Conservation (phyloP, 345 rosid species). For the Xanthoceras sorbifolium region DNA sequence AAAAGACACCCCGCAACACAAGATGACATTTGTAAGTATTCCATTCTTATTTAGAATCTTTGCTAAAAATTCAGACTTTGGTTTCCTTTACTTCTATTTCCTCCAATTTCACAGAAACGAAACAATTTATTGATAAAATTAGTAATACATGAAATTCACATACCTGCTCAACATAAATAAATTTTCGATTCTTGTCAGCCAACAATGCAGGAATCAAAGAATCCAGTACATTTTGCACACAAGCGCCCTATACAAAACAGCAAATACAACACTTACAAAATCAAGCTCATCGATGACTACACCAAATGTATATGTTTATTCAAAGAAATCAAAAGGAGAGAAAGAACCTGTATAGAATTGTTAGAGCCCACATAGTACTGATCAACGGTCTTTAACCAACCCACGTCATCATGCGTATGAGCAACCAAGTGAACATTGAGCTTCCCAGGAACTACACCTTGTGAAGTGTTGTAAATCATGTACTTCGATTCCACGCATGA, state of each 20-base stretch:
- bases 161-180: slow-evolving; percentile 85
- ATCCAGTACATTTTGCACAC: slow-evolving; percentile 93
- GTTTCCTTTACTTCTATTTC: not conserved
- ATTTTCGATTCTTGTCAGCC: slow-evolving; percentile 89
- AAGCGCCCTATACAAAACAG: slow-evolving; percentile 62
- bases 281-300: not conserved
- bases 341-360: slow-evolving; percentile 87
- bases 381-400: slow-evolving; percentile 97
- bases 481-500: slow-evolving; percentile 56
- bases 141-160: slow-evolving; percentile 24
- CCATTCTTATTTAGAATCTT: not conserved
- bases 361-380: slow-evolving; percentile 99
- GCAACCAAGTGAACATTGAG: slow-evolving; percentile 94
- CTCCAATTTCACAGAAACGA: not conserved
- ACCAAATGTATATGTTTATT: not conserved
- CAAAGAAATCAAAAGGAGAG: not conserved
- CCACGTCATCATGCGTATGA: slow-evolving; percentile 96
- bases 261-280: not conserved
- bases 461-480: slow-evolving; percentile 85
- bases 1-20: not conserved
- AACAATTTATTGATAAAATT: slow-evolving; percentile 17
- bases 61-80: not conserved
- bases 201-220: slow-evolving; percentile 81
- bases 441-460: slow-evolving; percentile 67
- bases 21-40: not conserved